phyloP scores from a whole-genome alignment of 2,329 filamentous ascomycete species.

The Trichoderma atroviride region DNA sequence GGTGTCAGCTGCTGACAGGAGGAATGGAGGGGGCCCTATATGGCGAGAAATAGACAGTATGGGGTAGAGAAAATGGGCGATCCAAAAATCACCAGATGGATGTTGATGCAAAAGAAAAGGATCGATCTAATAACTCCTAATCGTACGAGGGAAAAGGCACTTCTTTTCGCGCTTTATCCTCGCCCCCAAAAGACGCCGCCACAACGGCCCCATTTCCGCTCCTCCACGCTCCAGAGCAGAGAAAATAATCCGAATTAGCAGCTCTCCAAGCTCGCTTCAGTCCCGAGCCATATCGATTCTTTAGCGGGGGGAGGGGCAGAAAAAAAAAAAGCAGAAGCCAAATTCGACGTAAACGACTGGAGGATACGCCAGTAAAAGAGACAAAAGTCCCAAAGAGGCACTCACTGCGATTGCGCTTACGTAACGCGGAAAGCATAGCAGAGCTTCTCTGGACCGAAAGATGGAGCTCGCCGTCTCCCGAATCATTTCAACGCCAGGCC shows the following conservation, averaged over 20 bases:
- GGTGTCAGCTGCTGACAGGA: constrained; percentile 19
- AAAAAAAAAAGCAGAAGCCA: not conserved
- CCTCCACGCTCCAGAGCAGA: not conserved
- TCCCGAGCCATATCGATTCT: not conserved
- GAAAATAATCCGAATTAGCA: not conserved
- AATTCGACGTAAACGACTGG: not conserved
- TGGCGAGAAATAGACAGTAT: not conserved
- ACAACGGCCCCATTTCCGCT: constrained; percentile 18
- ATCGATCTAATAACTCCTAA: constrained; percentile 12
- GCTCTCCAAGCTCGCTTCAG: not conserved
- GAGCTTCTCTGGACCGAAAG: constrained; percentile 25
- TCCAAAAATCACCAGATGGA: not conserved
- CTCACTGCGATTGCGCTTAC: not conserved
- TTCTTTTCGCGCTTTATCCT: not conserved
- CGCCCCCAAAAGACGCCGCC: constrained; percentile 4
- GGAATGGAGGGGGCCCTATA: not conserved
- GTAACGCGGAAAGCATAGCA: not conserved
- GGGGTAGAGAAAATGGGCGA: no score
- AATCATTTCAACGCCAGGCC: not conserved
- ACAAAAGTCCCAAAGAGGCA: not conserved
- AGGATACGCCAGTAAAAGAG: not conserved
- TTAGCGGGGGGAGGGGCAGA: constrained; percentile 19
- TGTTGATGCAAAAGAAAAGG: constrained; percentile 13
- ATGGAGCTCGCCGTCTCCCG: constrained; percentile 43
- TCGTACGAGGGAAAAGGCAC: constrained; percentile 1